These are phyloP conservation scores for Fusarium nodosum DNA, from an alignment of 2,329 filamentous ascomycete species.

Conservation along the genomic window DNA sequence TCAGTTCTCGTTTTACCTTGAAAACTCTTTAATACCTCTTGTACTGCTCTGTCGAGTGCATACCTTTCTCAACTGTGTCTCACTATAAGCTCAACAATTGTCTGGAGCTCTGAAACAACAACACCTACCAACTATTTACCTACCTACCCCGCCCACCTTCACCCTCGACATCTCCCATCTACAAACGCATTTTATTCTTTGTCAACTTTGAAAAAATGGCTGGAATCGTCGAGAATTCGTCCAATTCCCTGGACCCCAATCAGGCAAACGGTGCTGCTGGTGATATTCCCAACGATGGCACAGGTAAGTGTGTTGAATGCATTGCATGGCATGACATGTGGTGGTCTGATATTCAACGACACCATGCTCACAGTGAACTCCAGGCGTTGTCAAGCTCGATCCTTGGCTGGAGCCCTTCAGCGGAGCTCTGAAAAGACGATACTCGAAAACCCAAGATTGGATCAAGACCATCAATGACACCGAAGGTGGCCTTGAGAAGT, in stretches of 20 bases:
- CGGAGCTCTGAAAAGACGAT: constrained; percentile 81
- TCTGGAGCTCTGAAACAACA: constrained; percentile 43
- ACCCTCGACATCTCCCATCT: constrained; percentile 39
- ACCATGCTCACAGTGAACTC: constrained; percentile 37
- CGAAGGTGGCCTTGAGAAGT: constrained; percentile 92
- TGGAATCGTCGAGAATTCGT: constrained; percentile 55
- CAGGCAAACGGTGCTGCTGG: constrained; percentile 58
- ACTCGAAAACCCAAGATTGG: constrained; percentile 85
- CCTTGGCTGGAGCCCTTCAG: constrained; percentile 91
- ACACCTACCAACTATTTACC: constrained; percentile 30
- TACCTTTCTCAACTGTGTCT: constrained; percentile 41
- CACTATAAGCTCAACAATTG: constrained; percentile 43
- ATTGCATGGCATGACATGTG: constrained; percentile 29
- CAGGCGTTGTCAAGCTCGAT: constrained; percentile 89
- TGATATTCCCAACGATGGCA: constrained; percentile 75
- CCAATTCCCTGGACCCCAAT: constrained; percentile 60
- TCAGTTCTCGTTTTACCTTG: constrained; percentile 32
- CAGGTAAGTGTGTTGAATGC: constrained; percentile 65
- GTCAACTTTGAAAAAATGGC: constrained; percentile 52
- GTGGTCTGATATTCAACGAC: constrained; percentile 40
- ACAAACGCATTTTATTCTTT: constrained; percentile 30
- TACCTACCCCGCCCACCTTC: constrained; percentile 42
- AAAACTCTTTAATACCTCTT: constrained; percentile 17
- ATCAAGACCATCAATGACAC: constrained; percentile 83
- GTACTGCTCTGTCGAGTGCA: constrained; percentile 26